Evolutionary conservation across 2,329 filamentous ascomycete species (phyloP).

Genomic region (Lecanoromycetidae sp.): DNA sequence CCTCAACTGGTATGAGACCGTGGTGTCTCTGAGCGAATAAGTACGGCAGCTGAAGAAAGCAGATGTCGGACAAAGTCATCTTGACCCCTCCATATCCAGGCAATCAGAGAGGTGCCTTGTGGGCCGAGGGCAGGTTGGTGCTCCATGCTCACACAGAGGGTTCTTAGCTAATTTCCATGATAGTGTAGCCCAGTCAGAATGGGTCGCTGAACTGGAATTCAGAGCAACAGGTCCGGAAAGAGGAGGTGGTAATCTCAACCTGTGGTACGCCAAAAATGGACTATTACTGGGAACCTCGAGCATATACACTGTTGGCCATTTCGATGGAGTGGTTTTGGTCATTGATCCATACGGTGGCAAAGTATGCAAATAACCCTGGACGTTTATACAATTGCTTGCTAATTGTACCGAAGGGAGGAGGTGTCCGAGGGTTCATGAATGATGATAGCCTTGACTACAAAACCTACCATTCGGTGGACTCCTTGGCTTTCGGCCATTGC

Average conservation of each 20-base stretch:
- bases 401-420: constrained; percentile 46
- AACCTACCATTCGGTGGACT: constrained; percentile 63
- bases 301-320: constrained; percentile 71
- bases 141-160: not conserved
- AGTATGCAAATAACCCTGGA: constrained; percentile 24
- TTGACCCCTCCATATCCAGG: constrained; percentile 81
- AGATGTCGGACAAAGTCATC: constrained; percentile 79
- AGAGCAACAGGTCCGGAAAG: constrained; percentile 74
- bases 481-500: constrained; percentile 86
- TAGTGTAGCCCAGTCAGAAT: constrained; percentile 48
- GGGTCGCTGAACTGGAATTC: constrained; percentile 78
- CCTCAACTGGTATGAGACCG: constrained; percentile 38
- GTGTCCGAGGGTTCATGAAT: constrained; percentile 84
- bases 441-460: constrained; percentile 75
- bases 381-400: not conserved
- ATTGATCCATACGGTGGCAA: constrained; percentile 70
- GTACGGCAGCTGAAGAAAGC: not conserved
- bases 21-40: constrained; percentile 11
- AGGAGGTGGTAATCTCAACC: constrained; percentile 76
- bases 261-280: constrained; percentile 75
- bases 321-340: constrained; percentile 81
- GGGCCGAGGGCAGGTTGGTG: constrained; percentile 51
- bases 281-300: constrained; percentile 54
- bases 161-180: constrained; percentile 34
- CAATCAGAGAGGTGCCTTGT: constrained; percentile 70